Evolutionary conservation across 495 filamentous ascomycete genomes (phyloP).

Genomic region (Evansstolkia leycettana): DNA sequence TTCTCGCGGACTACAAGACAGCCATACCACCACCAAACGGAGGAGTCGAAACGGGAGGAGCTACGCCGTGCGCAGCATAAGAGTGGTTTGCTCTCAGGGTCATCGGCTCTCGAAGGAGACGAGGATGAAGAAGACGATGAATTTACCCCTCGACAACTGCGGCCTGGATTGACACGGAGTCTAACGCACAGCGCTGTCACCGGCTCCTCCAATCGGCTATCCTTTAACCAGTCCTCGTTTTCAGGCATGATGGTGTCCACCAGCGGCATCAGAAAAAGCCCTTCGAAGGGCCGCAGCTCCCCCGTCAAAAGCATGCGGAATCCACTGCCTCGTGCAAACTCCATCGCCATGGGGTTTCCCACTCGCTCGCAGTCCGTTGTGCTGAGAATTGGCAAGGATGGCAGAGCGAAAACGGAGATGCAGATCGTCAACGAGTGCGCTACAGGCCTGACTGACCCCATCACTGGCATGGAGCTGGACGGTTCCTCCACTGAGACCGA

Average conservation of each 20-base stretch:
- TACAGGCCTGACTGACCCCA: conserved; percentile 28
- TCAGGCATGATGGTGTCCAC: conserved; percentile 20
- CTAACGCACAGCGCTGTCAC: conserved; percentile 31
- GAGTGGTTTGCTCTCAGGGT: conserved; percentile 5
- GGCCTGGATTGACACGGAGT: conserved; percentile 49
- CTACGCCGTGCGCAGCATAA: conserved; percentile 24
- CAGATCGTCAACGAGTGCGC: conserved; percentile 38
- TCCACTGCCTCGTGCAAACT: conserved; percentile 18
- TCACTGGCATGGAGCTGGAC: conserved; percentile 32
- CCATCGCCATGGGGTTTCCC: conserved; percentile 18
- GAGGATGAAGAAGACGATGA: conserved; percentile 28
- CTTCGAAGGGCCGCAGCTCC: conserved; percentile 31
- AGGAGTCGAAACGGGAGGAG: conserved; percentile 44
- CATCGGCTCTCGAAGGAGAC: conserved; percentile 1
- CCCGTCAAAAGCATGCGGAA: conserved; percentile 26
- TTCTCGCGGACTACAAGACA: conserved; percentile 26
- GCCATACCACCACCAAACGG: conserved; percentile 47
- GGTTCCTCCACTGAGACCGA: conserved; percentile 37
- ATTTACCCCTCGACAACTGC: conserved; percentile 27
- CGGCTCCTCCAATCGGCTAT: conserved; percentile 15
- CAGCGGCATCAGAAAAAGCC: conserved; percentile 31
- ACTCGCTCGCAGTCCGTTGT: conserved; percentile 39
- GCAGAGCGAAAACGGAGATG: conserved; percentile 60
- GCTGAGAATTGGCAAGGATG: conserved; percentile 60
- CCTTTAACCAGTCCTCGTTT: conserved; percentile 12